Percentiles rank a stretch among this genome's conserved stretches.
phyloP scores from a whole-genome alignment of 805 yeast species.

The Cyberlindnera lachancei region DNA sequence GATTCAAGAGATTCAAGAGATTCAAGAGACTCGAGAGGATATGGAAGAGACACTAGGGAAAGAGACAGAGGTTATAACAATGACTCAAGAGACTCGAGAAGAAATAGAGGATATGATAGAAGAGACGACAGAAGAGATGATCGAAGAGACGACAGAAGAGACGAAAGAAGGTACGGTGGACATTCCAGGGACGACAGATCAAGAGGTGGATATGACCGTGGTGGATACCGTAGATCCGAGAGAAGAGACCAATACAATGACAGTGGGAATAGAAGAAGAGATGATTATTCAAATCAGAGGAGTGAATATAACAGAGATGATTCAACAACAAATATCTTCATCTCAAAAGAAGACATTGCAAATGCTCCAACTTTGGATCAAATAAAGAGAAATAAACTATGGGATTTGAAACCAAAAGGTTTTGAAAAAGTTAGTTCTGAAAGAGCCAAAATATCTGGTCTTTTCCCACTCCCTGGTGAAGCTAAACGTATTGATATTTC shows the following conservation, averaged over 20 bases:
- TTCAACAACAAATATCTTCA: slow-evolving; percentile 1
- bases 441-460: slow-evolving; percentile 70
- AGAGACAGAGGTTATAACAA: slow-evolving; percentile 4
- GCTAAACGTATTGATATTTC: slow-evolving; percentile 31
- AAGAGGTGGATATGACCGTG: slow-evolving; percentile 7
- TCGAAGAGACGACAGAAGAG: no score
- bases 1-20: slow-evolving; percentile 2
- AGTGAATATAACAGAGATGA: slow-evolving; percentile 5
- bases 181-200: slow-evolving; percentile 4
- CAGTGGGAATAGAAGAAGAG: slow-evolving; percentile 2
- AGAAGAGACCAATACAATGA: slow-evolving; percentile 6
- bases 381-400: slow-evolving; percentile 44
- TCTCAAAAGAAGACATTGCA: slow-evolving; percentile 26
- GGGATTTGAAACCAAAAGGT: slow-evolving; percentile 71
- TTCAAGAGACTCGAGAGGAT: slow-evolving; percentile 3
- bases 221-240: slow-evolving; percentile 6
- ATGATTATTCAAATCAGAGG: slow-evolving; percentile 1
- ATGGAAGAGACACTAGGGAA: slow-evolving; percentile 1
- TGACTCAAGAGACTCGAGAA: slow-evolving; percentile 4
- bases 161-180: slow-evolving; percentile 4
- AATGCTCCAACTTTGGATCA: slow-evolving; percentile 41
- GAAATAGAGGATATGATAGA: slow-evolving; percentile 1
- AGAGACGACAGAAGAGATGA: slow-evolving; percentile 6
- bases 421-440: slow-evolving; percentile 70
- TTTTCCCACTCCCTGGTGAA: slow-evolving; percentile 69